Base-by-base conservation (phyloP, 108 stramenopile species). In the Cyclotella cryptica region DNA sequence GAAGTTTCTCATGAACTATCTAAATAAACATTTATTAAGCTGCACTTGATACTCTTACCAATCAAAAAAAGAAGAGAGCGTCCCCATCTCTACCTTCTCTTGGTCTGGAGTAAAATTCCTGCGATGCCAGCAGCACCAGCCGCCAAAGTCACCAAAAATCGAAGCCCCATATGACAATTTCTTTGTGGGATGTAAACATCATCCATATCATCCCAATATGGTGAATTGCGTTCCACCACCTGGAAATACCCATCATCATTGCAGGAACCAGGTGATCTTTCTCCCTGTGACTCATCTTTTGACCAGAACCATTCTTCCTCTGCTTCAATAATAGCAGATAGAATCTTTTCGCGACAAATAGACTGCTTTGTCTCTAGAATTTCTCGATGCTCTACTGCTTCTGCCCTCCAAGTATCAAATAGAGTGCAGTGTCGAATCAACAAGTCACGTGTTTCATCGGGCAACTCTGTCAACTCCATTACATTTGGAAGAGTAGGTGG, bases 161-260 rank as follows among this genome's bases (percentile, higher is more conserved):
- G 43, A 47, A 46, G 22, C n/a, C 45, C 45, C n/a, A 66, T 22
- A 21, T 15, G 30, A 47, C 65, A 66, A n/a, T 24, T 66, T 66
- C 29, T 19, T 26, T 12, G 21, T 24, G 43, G 22, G 10, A 1
- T 18, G 2, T 47, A 26, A 2, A 44, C 22, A 26, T 26, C 65
- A 11, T 66, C 44, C 8, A 46, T 26, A 46, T 67, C 57, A 41
- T 66, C 35, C 74, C 65, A 66, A 10, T 10, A 3, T 46, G 66
- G 42, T 10, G 57, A 59, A 2, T 49, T 26, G 10, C 30, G 26
- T 18, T 55, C 66, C 13, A 47, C 42, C 51, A 75, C 66, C 10
- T 75, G 49, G 29, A 75, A 45, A 35, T 75, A 75, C 8, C 75
- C 75, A 75, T 75, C 75, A 47, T 75, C 66, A 49, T 66, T 74